Evolutionary conservation across 495 filamentous ascomycete species (phyloP).

Genomic region (Penicillium silybi): DNA sequence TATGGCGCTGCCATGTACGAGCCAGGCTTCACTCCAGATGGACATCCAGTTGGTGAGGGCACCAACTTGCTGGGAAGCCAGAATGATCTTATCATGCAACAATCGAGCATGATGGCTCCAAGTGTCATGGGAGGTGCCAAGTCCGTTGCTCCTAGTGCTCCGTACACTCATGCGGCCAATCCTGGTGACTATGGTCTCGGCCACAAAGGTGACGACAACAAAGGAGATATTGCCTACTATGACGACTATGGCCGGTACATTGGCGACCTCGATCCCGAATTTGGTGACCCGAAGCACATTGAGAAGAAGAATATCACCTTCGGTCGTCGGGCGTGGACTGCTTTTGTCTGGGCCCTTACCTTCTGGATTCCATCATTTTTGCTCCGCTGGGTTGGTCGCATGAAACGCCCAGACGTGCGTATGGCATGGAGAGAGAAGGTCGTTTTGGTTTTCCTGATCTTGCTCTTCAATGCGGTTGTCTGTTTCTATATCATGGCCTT

Average conservation of each 20-base stretch:
- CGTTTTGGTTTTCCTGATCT: constrained; percentile 73
- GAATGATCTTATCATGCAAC: constrained; percentile 65
- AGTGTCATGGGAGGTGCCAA: constrained; percentile 52
- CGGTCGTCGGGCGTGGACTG: constrained; percentile 72
- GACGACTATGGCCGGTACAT: constrained; percentile 52
- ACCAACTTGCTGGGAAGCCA: constrained; percentile 61
- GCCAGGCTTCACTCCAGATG: constrained; percentile 23
- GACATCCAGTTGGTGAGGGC: constrained; percentile 51
- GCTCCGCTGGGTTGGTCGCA: constrained; percentile 77
- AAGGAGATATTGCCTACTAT: constrained; percentile 63
- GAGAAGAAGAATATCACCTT: constrained; percentile 61
- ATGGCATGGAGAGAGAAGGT: constrained; percentile 98
- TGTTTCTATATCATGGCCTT: constrained; percentile 93
- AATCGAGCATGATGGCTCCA: constrained; percentile 60
- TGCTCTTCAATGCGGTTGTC: constrained; percentile 76
- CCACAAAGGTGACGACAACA: constrained; percentile 74
- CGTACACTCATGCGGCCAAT: constrained; percentile 47
- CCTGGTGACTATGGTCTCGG: constrained; percentile 85
- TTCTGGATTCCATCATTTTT: constrained; percentile 93
- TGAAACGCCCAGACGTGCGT: constrained; percentile 95
- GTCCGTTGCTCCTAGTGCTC: constrained; percentile 68
- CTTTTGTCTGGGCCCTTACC: constrained; percentile 77
- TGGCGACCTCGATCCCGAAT: constrained; percentile 67
- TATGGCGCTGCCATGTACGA: constrained; percentile 35
- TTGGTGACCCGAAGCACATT: constrained; percentile 70